phyloP scores from a whole-genome alignment of 208 protist species.

The Entamoeba moshkovskii region DNA sequence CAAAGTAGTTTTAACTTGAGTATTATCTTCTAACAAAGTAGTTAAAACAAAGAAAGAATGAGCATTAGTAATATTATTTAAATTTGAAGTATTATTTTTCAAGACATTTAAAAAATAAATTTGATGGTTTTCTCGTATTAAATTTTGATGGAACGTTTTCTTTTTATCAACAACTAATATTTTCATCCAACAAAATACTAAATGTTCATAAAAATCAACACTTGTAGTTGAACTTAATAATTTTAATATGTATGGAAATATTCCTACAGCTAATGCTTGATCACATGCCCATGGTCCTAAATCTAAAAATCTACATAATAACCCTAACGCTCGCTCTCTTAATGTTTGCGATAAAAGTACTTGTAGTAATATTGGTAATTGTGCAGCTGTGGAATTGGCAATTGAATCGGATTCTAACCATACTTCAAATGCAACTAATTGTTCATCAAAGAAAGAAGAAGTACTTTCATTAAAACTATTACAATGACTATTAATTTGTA shows the following conservation, averaged over 20 bases:
- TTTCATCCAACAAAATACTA: not conserved
- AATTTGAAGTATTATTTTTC: not conserved
- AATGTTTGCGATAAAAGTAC: not conserved
- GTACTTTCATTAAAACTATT: not conserved
- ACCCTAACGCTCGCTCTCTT: not conserved
- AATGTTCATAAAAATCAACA: not conserved
- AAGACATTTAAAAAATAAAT: not conserved
- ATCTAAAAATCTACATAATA: constrained; percentile 16
- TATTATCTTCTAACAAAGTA: not conserved
- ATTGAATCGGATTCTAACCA: not conserved
- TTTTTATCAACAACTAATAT: not conserved
- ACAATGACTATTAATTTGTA: not conserved
- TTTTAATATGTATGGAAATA: constrained; percentile 12
- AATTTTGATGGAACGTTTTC: not conserved
- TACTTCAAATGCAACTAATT: constrained; percentile 7
- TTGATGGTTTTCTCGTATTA: not conserved
- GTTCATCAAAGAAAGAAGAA: constrained; percentile 8
- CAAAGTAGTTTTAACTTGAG: not conserved
- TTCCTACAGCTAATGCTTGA: not conserved
- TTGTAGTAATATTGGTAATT: constrained; percentile 22
- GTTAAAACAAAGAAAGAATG: not conserved
- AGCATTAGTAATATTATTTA: not conserved
- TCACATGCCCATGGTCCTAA: not conserved
- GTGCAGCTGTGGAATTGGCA: not conserved
- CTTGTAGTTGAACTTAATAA: not conserved